Percentiles rank a stretch among this genome's conserved stretches.
These are phyloP conservation scores for Lachnellula willkommii DNA, from an alignment of 2,329 filamentous ascomycete species.

Conservation along the genomic window DNA sequence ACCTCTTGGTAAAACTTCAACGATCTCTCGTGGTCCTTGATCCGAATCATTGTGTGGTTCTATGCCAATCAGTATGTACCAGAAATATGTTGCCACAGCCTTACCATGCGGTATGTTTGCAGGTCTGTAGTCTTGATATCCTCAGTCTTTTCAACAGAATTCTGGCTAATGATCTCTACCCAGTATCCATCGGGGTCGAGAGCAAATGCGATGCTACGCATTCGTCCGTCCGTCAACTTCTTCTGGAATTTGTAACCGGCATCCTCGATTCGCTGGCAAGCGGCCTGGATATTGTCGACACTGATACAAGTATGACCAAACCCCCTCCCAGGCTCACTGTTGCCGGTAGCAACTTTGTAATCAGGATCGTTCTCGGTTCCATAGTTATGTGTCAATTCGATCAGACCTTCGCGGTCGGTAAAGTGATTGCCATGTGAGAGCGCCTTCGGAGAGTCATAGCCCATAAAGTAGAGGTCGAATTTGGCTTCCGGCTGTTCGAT, in stretches of 20 bases:
- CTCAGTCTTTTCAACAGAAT: conserved; percentile 66
- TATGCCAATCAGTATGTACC: conserved; percentile 28
- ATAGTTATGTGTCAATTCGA: conserved; percentile 81
- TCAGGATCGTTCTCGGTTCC: conserved; percentile 80
- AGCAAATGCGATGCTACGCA: conserved; percentile 83
- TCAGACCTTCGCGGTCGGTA: conserved; percentile 81
- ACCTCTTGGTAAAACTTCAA: conserved; percentile 79
- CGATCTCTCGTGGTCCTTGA: conserved; percentile 73
- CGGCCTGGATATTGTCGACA: conserved; percentile 79
- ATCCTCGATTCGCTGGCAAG: conserved; percentile 83
- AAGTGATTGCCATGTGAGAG: conserved; percentile 64
- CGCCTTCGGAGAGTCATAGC: conserved; percentile 73
- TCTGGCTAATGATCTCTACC: conserved; percentile 75
- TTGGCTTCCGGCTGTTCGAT: conserved; percentile 79
- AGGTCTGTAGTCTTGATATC: conserved; percentile 66
- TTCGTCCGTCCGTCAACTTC: conserved; percentile 81
- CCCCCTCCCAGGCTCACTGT: conserved; percentile 75
- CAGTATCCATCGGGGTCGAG: conserved; percentile 85
- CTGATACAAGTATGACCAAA: conserved; percentile 73
- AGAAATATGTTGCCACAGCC: not conserved
- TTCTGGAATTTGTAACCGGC: conserved; percentile 94
- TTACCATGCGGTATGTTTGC: conserved; percentile 65
- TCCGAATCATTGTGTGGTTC: conserved; percentile 92
- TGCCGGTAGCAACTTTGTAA: conserved; percentile 82
- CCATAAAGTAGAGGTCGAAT: conserved; percentile 94